A percentile compares a stretch with the other conserved stretches of the same genome.
Conservation (phyloP, 306 rosid species). For the Acacia confusa region DNA sequence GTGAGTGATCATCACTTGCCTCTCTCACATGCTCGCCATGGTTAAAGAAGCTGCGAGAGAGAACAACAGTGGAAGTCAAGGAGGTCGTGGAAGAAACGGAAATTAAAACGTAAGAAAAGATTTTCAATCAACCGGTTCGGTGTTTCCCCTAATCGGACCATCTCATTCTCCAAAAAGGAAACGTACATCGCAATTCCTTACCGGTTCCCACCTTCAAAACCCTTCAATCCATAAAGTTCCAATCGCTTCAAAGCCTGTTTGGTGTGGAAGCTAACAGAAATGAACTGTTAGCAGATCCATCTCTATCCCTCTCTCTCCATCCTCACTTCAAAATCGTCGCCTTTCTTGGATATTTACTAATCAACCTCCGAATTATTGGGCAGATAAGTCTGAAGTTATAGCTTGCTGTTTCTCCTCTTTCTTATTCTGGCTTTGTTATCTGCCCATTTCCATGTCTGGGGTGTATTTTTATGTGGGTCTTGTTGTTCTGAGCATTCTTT, state of each 20-base stretch:
- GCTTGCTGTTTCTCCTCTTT: not conserved
- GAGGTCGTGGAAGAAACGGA: not conserved
- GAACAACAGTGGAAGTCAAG: not conserved
- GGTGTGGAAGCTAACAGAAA: not conserved
- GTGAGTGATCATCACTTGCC: too few species aligned
- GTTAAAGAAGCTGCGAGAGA: not conserved
- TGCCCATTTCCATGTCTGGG: slow-evolving; percentile 42
- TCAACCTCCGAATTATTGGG: slow-evolving; percentile 32
- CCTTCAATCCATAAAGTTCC: not conserved
- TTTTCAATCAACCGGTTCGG: not conserved
- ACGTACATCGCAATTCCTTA: not conserved
- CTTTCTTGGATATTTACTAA: slow-evolving; percentile 20
- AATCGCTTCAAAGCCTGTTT: not conserved
- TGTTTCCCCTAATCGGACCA: not conserved
- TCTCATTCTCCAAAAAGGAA: not conserved
- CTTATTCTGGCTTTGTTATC: slow-evolving; percentile 19
- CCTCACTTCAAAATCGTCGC: not conserved
- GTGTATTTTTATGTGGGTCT: slow-evolving; percentile 41
- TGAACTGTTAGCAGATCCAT: slow-evolving; percentile 33
- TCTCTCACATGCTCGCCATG: not conserved
- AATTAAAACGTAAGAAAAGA: not conserved
- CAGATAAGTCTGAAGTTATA: not conserved
- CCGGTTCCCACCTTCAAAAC: not conserved
- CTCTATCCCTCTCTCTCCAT: not conserved
- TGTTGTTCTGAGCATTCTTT: slow-evolving; percentile 44